Conservation (phyloP, 2,329 filamentous ascomycete genomes). For the Aspergillus luchuensis region DNA sequence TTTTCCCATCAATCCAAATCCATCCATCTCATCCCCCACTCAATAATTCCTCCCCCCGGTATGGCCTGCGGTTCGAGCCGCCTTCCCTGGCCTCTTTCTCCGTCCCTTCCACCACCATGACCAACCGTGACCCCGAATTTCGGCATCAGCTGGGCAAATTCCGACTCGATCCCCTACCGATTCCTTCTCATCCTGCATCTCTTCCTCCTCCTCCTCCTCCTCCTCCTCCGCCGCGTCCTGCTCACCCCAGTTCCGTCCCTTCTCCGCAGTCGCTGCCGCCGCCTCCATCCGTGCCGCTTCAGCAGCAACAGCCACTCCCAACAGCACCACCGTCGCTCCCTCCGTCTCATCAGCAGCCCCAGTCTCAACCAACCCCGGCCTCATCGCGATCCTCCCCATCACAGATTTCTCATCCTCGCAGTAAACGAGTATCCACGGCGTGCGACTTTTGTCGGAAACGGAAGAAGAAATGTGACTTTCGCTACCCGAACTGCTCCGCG, state of each 20-base stretch:
- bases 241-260: neutral
- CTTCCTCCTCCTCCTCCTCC: neutral
- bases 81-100: conserved; percentile 21
- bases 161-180: conserved; percentile 21
- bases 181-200: conserved; percentile 10
- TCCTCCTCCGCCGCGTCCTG: neutral
- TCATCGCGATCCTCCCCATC: conserved; percentile 13
- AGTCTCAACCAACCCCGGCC: neutral
- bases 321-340: neutral
- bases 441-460: conserved; percentile 46
- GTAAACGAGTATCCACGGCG: conserved; percentile 43
- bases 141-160: conserved; percentile 28
- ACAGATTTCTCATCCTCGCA: conserved; percentile 20
- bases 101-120: conserved; percentile 19
- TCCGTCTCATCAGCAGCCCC: neutral
- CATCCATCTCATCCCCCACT: conserved; percentile 14
- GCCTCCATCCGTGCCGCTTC: neutral
- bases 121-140: conserved; percentile 26
- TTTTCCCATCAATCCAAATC: neutral
- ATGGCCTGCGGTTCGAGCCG: conserved; percentile 38
- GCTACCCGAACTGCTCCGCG: conserved; percentile 44
- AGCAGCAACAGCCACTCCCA: neutral
- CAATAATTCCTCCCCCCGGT: conserved; percentile 9
- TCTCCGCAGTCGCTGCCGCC: conserved; percentile 3
- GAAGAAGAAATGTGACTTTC: conserved; percentile 47